Base-by-base conservation (phyloP, 768 basidiomycete genomes). In the Lactifluus echinatus region DNA sequence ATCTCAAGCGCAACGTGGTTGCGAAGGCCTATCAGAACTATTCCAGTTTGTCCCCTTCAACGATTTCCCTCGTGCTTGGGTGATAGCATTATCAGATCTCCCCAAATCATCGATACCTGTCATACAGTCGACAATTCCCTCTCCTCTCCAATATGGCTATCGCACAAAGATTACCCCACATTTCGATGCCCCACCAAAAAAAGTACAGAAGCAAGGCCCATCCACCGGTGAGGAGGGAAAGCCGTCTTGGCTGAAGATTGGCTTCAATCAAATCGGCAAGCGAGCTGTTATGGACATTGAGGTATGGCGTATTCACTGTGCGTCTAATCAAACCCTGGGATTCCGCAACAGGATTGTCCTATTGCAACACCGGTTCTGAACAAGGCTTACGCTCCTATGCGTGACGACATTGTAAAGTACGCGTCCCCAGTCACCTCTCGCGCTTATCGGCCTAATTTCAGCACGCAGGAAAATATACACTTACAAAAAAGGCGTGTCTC, bases 121-220 rank as follows among this genome's bases (percentile, higher is more conserved):
- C 0, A 82, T 93, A 19, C 76, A 78, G 37, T 71, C 83, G 0
- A 96, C 93, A 0, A 83, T 93, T 7, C 79, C 82, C n/a, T 93
- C 90, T 0, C 96, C 95, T 0, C 75, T 89, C 48, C 83, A 94
- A 53, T 97, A 95, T 68, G 81, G 78, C 50, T 99, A 99, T 69
- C 83, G 95, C 31, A 99, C 96, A 2, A 99, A 99, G 73, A 84
- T 99, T 52, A 97, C 96, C 0, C 96, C 96, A 0, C 96, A 99
- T 68, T 98, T 98, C 60, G 89, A 93, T 23, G 79, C 84, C 0
- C 84, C 92, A 0, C 79, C 81, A 1, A 82, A 76, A 53, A 65
- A 67, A 31, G 47, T 61, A 14, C 66, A 63, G 51, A 72, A 67
- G 47, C 65, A 68, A 37, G 63, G 66, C 17, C 12, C 60, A 2